Percentiles rank a stretch among this genome's conserved stretches.
Conservation (phyloP, 169 alveolate species). For the Cryptosporidium sp. region DNA sequence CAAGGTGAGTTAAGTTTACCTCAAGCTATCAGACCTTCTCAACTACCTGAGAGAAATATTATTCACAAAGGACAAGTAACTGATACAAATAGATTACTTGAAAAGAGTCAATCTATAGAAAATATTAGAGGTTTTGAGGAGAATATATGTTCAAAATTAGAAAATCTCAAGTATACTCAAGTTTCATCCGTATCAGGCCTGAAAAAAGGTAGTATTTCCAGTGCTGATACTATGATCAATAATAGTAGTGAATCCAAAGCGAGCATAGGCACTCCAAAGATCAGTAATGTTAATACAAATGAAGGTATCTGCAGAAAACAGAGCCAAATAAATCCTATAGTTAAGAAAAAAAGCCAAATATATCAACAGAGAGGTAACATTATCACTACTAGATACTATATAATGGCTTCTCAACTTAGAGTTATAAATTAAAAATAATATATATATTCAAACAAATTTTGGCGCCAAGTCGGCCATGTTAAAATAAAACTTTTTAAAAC, state of each 20-base stretch:
- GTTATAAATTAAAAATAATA: constrained; percentile 24
- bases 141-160: background rate
- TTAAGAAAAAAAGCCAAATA: background rate
- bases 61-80: background rate
- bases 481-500: background rate
- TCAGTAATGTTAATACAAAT: background rate
- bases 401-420: constrained; percentile 56
- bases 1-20: background rate
- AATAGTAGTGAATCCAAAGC: background rate
- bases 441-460: background rate
- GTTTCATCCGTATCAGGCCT: background rate
- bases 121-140: background rate
- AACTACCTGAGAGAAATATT: background rate
- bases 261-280: background rate
- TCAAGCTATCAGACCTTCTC: background rate
- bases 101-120: constrained; percentile 2
- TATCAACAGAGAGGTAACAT: background rate
- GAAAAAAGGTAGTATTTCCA: background rate
- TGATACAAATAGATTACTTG: background rate
- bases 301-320: background rate
- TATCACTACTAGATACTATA: constrained; percentile 48
- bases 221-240: background rate
- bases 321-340: background rate
- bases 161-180: background rate
- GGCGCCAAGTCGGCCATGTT: background rate